Conservation (phyloP, 1,284 basidiomycete species). For the Coniferiporia weirii region DNA sequence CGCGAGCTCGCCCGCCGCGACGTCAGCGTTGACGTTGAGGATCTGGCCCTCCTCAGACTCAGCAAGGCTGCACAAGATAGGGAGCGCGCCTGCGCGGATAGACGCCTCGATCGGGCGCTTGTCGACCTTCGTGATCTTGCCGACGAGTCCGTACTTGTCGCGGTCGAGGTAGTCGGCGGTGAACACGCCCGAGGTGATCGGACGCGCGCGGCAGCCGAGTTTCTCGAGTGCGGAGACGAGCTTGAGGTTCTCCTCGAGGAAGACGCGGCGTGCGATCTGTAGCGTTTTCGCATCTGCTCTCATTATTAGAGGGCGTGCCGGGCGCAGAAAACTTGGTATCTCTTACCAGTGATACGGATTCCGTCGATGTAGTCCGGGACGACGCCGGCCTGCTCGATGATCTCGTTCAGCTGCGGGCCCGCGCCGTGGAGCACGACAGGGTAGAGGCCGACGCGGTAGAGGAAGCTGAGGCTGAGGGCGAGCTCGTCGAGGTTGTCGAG, state of each 20-base stretch:
- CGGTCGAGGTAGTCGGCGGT: constrained; percentile 92
- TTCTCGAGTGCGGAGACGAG: constrained; percentile 87
- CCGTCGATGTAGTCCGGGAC: constrained; percentile 94
- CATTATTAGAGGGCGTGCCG: background rate
- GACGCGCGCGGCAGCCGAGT: constrained; percentile 89
- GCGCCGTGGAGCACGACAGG: constrained; percentile 93
- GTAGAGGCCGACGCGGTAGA: constrained; percentile 91
- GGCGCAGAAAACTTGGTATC: background rate
- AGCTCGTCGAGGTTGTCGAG: constrained; percentile 87
- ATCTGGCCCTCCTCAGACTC: constrained; percentile 92
- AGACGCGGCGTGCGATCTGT: constrained; percentile 89
- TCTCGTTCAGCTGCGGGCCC: constrained; percentile 90
- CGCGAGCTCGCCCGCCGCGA: constrained; percentile 92
- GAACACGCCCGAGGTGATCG: constrained; percentile 94
- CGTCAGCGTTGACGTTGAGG: constrained; percentile 94
- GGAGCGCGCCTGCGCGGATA: constrained; percentile 89
- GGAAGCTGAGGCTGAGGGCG: constrained; percentile 87
- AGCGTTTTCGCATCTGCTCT: constrained; percentile 82
- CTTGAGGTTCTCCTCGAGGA: constrained; percentile 92
- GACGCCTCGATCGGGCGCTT: constrained; percentile 93
- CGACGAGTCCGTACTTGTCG: constrained; percentile 91
- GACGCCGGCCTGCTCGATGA: constrained; percentile 86
- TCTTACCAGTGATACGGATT: constrained; percentile 85
- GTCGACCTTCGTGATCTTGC: constrained; percentile 88
- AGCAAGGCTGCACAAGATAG: constrained; percentile 88